These are phyloP conservation scores for Clavispora asparagi DNA, from an alignment of 805 yeast genomes.

Conservation along the genomic window DNA sequence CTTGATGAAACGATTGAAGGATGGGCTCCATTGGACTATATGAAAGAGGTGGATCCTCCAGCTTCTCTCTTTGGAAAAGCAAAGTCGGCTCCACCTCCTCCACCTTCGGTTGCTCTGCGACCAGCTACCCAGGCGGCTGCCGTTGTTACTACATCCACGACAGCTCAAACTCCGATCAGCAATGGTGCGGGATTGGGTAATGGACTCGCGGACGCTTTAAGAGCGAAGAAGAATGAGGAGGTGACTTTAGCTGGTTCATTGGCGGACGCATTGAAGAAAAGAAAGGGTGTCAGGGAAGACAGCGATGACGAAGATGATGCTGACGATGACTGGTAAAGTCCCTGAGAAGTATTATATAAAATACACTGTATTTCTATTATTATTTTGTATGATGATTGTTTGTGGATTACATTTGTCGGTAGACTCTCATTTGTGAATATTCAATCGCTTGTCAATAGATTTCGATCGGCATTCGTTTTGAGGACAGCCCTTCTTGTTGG, in stretches of 20 bases:
- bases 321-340: constrained; percentile 35
- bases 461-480: no score
- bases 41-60: constrained; percentile 55
- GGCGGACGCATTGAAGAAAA: constrained; percentile 80
- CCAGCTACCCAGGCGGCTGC: not conserved
- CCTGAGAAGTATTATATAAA: no score
- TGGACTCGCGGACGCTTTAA: constrained; percentile 66
- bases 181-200: constrained; percentile 32
- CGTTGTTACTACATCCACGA: constrained; percentile 4
- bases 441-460: no score
- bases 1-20: constrained; percentile 78
- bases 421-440: no score
- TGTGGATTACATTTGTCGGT: no score
- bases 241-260: constrained; percentile 71
- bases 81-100: constrained; percentile 29
- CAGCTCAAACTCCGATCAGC: constrained; percentile 11
- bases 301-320: constrained; percentile 70
- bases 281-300: constrained; percentile 59
- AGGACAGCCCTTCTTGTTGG: no score
- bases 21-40: constrained; percentile 96
- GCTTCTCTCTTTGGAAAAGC: constrained; percentile 21
- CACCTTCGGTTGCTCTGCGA: constrained; percentile 16
- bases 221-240: constrained; percentile 59
- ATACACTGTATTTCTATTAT: not conserved
- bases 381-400: no score